Percentiles rank a stretch among this genome's conserved stretches.
These are phyloP conservation scores for Leccinum pallidistipes DNA, from an alignment of 1,284 basidiomycete genomes.

Conservation along the genomic window DNA sequence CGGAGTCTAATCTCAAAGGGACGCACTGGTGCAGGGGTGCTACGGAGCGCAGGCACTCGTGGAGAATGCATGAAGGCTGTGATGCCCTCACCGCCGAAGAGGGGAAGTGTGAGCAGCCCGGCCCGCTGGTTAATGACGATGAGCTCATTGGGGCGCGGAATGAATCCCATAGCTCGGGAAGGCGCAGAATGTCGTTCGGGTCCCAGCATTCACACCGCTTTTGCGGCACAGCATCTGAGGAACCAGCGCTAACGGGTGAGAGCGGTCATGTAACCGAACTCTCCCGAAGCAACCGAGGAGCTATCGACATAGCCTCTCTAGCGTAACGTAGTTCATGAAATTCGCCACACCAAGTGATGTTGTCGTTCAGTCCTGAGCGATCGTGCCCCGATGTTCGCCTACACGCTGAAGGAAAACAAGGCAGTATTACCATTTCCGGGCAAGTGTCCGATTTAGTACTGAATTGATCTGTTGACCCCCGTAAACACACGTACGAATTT, in stretches of 20 bases:
- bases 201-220: constrained; percentile 25
- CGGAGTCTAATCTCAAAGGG: constrained; percentile 12
- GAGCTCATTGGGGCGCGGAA: constrained; percentile 4
- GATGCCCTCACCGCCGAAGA: constrained; percentile 17
- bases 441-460: constrained; percentile 8
- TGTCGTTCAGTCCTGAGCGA: background rate
- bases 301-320: constrained; percentile 6
- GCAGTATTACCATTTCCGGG: constrained; percentile 27
- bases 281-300: background rate
- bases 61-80: constrained; percentile 19
- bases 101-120: constrained; percentile 2
- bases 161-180: background rate
- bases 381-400: background rate
- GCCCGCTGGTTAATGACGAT: background rate
- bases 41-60: constrained; percentile 8
- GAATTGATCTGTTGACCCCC: constrained; percentile 1
- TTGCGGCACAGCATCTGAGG: constrained; percentile 22
- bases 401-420: constrained; percentile 20
- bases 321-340: background rate
- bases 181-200: constrained; percentile 16
- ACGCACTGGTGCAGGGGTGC: constrained; percentile 2
- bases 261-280: background rate
- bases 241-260: constrained; percentile 9
- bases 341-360: background rate
- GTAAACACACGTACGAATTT: constrained; percentile 5